Evolutionary conservation across 2,329 filamentous ascomycete genomes (phyloP), one percentile per base, ranked within the genome.

Genomic region (Ilyonectria destructans): DNA sequence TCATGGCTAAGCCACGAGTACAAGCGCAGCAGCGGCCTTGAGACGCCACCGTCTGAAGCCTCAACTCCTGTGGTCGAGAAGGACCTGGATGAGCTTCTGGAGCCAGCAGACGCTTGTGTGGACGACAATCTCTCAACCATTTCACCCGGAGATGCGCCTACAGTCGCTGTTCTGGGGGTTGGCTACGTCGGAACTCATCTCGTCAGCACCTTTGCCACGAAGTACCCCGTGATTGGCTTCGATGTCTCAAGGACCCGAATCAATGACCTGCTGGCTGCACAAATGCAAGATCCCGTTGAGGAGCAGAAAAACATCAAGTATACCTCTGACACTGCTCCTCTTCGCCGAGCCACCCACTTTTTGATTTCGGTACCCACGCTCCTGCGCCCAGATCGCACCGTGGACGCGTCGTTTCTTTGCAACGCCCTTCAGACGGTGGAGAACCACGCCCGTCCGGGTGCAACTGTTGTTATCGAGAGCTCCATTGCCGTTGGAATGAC

Each of bases 401-500:
- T 88, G 64, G 84, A 88, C 69, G 81, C 83, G 2, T 84, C 85
- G 2, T 85, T 83, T 69, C 76, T 88, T 5, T 74, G 78, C 21
- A 83, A 78, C 55, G 86, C 86, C 1, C 75, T 88, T 21, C 71
- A 71, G 10, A 80, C 80, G 4, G 82, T 88, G 9, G 75, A 77
- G 2, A 73, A 71, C 12, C 78, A 85, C 45, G 86, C 82, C 5
- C 79, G 82, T 2, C 78, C 75, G 3, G 85, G 86, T 4, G 81
- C 83, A 0, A 84, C 82, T 7, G 82, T 88, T 6, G 84, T 88
- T 26, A 82, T 89, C 26, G 87, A 89, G 71, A 86, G 84, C 65
- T 87, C 85, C 1, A 86, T 89, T 19, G 84, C 86, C 9, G 84
- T 89, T 9, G 87, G 87, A 21, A 88, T 86, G 83, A 88, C 87